phyloP scores from a whole-genome alignment of 371 early-diverging fungal species.

The Mucor ambiguus region DNA sequence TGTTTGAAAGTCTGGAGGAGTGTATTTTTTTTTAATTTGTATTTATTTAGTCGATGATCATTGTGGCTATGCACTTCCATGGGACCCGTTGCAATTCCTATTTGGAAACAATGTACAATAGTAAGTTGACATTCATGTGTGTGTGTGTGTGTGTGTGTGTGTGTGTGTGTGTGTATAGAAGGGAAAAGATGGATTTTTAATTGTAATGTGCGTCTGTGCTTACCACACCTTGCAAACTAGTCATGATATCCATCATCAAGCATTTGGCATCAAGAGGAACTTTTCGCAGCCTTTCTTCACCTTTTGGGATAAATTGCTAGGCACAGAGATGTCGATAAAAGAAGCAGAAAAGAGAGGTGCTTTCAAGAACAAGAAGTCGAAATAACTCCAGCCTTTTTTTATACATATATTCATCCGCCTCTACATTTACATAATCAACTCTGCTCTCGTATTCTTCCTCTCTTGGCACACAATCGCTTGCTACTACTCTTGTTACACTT shows the following conservation, averaged over 20 bases:
- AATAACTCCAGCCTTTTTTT: neutral
- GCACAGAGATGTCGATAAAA: slow-evolving; percentile 30
- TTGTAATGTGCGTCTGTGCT: neutral
- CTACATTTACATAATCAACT: neutral
- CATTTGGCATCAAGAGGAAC: slow-evolving; percentile 68
- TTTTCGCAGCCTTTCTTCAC: slow-evolving; percentile 77
- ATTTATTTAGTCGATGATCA: slow-evolving; percentile 68
- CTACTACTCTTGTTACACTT: neutral
- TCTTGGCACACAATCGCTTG: neutral
- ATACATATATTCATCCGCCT: neutral
- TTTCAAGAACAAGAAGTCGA: slow-evolving; percentile 8
- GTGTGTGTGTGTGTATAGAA: neutral
- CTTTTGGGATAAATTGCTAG: slow-evolving; percentile 66
- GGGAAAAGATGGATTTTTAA: neutral
- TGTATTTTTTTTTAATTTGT: neutral
- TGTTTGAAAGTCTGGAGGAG: neutral
- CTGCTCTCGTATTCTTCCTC: neutral
- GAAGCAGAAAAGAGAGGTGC: slow-evolving; percentile 20
- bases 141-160: neutral
- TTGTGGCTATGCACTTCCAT: slow-evolving; percentile 83
- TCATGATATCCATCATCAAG: slow-evolving; percentile 72
- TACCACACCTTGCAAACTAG: slow-evolving; percentile 29
- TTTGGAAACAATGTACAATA: slow-evolving; percentile 76
- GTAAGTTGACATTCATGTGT: slow-evolving; percentile 39
- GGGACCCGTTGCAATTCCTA: slow-evolving; percentile 66